Percentiles rank a stretch among this genome's conserved stretches.
Evolutionary conservation across 2,329 filamentous ascomycete genomes (phyloP).

Genomic region (Arthroderma sp.): DNA sequence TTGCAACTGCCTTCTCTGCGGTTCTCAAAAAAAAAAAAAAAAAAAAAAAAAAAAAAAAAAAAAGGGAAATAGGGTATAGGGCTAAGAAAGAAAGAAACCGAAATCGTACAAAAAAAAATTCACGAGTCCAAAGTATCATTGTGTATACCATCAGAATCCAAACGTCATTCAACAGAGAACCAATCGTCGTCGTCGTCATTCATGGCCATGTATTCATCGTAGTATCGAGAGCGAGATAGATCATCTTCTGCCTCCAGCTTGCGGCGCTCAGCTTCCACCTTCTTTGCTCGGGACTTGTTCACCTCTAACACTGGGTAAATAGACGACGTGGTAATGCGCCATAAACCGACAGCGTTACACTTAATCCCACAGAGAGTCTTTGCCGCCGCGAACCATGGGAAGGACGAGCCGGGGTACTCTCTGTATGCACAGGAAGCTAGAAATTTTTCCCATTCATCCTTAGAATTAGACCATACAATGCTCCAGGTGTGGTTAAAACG

Average conservation of each 20-base stretch:
- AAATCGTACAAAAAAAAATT: neutral
- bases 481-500: conserved; percentile 23
- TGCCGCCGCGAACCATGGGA: conserved; percentile 20
- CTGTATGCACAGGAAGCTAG: conserved; percentile 31
- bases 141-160: too few relatives aligned
- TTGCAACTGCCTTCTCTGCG: neutral
- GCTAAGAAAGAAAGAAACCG: neutral
- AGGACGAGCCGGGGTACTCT: conserved; percentile 1
- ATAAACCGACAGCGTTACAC: conserved; percentile 11
- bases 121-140: neutral
- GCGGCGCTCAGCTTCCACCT: neutral
- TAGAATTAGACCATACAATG: conserved; percentile 25
- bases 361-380: conserved; percentile 24
- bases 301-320: conserved; percentile 9
- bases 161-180: conserved; percentile 1
- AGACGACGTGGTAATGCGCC: conserved; percentile 5
- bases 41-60: neutral
- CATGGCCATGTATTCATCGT: neutral
- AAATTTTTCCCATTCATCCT: conserved; percentile 23
- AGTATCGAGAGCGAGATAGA: neutral
- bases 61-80: neutral
- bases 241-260: neutral
- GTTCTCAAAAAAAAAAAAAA: neutral
- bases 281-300: conserved; percentile 6
- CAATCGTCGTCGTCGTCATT: conserved; percentile 10